phyloP scores from a whole-genome alignment of 306 rosid genomes.

The Canavalia gladiata region DNA sequence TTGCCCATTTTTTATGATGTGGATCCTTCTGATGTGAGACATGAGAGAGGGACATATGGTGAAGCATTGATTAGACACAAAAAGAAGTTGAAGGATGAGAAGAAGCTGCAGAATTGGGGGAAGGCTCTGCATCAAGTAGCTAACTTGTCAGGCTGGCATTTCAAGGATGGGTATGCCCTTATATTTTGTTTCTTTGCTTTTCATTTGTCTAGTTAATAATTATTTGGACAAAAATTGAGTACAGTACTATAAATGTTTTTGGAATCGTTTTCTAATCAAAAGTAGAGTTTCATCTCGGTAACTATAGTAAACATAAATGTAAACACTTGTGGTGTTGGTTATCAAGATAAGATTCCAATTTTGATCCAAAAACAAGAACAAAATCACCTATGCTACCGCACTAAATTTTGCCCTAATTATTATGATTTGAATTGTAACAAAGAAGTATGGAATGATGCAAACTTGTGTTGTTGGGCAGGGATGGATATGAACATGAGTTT shows the following conservation, averaged over 20 bases:
- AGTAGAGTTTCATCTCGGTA: no score
- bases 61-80: not conserved
- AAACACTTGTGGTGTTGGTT: no score
- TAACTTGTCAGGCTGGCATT: not conserved
- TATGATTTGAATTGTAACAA: no score
- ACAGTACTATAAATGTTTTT: no score
- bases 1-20: not conserved
- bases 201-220: not conserved
- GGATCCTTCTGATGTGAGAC: not conserved
- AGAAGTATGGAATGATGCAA: no score
- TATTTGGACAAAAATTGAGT: no score
- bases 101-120: slow-evolving; percentile 8
- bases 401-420: no score
- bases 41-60: slow-evolving; percentile 1
- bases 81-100: not conserved
- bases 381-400: no score
- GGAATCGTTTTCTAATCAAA: no score
- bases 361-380: no score
- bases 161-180: not conserved
- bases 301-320: no score
- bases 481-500: not conserved
- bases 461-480: not conserved
- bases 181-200: not conserved
- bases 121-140: not conserved
- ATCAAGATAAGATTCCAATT: no score